A percentile compares a stretch with the other conserved stretches of the same genome.
Conservation (phyloP, 2,329 filamentous ascomycete genomes). For the Botrytis hyacinthi region DNA sequence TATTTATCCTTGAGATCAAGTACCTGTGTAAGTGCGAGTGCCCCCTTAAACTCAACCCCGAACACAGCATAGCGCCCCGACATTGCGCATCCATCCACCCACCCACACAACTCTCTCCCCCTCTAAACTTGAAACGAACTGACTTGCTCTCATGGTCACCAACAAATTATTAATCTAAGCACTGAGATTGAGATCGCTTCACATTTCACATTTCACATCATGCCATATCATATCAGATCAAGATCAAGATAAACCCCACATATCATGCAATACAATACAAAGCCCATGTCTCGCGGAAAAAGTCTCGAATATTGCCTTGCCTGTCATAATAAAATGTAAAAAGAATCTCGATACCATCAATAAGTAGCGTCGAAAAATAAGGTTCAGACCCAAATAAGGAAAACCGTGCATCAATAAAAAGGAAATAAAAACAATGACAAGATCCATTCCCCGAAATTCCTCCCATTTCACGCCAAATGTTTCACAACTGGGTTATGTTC, state of each 20-base stretch:
- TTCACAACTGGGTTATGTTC: conserved; percentile 28
- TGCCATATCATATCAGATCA: not conserved
- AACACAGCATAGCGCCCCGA: not conserved
- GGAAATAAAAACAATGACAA: conserved; percentile 21
- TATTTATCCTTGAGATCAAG: too few relatives aligned
- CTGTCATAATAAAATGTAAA: conserved; percentile 26
- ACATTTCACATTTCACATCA: not conserved
- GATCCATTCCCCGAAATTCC: conserved; percentile 29
- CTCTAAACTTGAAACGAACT: not conserved
- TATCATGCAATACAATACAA: conserved; percentile 16
- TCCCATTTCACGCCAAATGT: conserved; percentile 33
- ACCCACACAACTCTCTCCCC: not conserved
- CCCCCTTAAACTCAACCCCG: not conserved
- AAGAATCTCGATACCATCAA: conserved; percentile 10
- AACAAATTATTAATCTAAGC: not conserved
- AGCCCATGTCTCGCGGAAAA: conserved; percentile 13
- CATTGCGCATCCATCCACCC: not conserved
- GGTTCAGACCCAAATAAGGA: conserved; percentile 10
- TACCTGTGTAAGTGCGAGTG: not conserved
- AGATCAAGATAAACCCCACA: not conserved
- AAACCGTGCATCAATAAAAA: conserved; percentile 22
- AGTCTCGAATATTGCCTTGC: conserved; percentile 22
- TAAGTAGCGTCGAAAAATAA: conserved; percentile 18
- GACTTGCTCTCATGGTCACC: not conserved
- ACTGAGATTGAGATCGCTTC: not conserved